These are phyloP conservation scores for Claviceps sp. DNA, from an alignment of 2,329 filamentous ascomycete species.

Conservation along the genomic window DNA sequence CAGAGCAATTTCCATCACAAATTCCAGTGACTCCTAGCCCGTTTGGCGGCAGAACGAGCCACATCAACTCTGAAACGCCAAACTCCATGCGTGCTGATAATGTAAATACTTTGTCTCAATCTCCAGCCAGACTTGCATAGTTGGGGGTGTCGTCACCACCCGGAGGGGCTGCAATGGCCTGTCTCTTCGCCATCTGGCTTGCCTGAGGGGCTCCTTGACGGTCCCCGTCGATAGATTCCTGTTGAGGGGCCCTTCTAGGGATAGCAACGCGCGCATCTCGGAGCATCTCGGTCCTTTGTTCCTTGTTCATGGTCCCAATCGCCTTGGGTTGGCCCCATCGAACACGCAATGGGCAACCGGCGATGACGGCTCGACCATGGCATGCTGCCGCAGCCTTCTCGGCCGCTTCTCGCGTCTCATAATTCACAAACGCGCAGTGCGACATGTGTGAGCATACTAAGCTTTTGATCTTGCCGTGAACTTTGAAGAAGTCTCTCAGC, in stretches of 20 bases:
- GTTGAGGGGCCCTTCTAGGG: slow-evolving; percentile 10
- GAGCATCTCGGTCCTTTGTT: slow-evolving; percentile 69
- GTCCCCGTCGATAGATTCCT: slow-evolving; percentile 19
- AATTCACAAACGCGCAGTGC: slow-evolving; percentile 95
- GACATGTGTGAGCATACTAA: slow-evolving; percentile 93
- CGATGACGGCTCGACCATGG: slow-evolving; percentile 78
- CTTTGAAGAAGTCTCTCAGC: slow-evolving; percentile 78
- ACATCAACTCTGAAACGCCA: slow-evolving; percentile 13
- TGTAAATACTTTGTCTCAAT: slow-evolving; percentile 33
- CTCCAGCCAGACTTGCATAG: slow-evolving; percentile 75
- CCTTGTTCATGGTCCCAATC: slow-evolving; percentile 79
- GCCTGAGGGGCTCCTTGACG: slow-evolving; percentile 22
- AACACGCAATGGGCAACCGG: slow-evolving; percentile 78
- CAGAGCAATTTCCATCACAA: neutral
- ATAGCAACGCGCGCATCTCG: slow-evolving; percentile 48
- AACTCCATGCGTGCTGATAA: slow-evolving; percentile 12
- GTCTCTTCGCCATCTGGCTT: slow-evolving; percentile 16
- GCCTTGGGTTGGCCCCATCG: slow-evolving; percentile 90
- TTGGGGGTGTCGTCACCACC: slow-evolving; percentile 58
- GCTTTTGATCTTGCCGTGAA: slow-evolving; percentile 80
- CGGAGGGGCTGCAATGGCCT: slow-evolving; percentile 59
- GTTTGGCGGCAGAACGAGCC: neutral
- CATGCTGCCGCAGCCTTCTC: slow-evolving; percentile 76
- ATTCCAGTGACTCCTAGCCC: slow-evolving; percentile 2
- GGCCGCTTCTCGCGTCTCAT: slow-evolving; percentile 67